A percentile compares a stretch with the other conserved stretches of the same genome.
phyloP scores from a whole-genome alignment of 2,329 filamentous ascomycete genomes.

The Aureobasidium sp. region DNA sequence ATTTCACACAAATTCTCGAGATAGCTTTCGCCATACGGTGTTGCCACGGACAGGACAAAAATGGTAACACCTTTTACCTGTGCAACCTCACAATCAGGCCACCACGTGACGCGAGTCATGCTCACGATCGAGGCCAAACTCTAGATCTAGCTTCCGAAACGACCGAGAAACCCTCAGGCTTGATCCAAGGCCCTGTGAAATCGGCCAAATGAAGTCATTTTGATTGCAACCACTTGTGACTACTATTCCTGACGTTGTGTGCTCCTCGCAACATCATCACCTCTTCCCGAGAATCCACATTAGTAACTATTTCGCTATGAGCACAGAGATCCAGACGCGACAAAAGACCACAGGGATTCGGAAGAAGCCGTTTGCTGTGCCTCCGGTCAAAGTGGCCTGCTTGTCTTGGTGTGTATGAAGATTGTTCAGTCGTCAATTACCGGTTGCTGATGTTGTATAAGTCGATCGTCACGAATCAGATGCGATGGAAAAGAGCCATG shows the following conservation, averaged over 20 bases:
- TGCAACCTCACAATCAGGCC: not conserved
- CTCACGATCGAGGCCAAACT: not conserved
- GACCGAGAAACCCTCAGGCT: slow-evolving; percentile 4
- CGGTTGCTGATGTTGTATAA: not conserved
- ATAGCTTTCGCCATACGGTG: not conserved
- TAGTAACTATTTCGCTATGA: not conserved
- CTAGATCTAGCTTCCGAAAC: not conserved
- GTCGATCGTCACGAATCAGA: slow-evolving; percentile 14
- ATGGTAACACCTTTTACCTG: too few species aligned
- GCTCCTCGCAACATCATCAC: not conserved
- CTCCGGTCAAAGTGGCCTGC: slow-evolving; percentile 14
- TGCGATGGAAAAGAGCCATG: slow-evolving; percentile 16
- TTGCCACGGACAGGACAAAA: not conserved
- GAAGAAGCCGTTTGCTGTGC: slow-evolving; percentile 10
- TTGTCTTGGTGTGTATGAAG: slow-evolving; percentile 6
- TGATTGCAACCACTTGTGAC: not conserved
- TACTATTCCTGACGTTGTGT: not conserved
- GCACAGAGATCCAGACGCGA: slow-evolving; percentile 3
- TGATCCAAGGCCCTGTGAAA: not conserved
- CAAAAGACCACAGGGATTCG: slow-evolving; percentile 10
- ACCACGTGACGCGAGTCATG: slow-evolving; percentile 1
- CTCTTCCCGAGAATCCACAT: too few species aligned
- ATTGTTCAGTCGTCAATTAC: not conserved
- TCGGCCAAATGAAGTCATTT: not conserved
- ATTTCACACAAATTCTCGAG: not conserved